phyloP scores from a whole-genome alignment of 2,329 filamentous ascomycete species.

The Fusarium xyrophilum region DNA sequence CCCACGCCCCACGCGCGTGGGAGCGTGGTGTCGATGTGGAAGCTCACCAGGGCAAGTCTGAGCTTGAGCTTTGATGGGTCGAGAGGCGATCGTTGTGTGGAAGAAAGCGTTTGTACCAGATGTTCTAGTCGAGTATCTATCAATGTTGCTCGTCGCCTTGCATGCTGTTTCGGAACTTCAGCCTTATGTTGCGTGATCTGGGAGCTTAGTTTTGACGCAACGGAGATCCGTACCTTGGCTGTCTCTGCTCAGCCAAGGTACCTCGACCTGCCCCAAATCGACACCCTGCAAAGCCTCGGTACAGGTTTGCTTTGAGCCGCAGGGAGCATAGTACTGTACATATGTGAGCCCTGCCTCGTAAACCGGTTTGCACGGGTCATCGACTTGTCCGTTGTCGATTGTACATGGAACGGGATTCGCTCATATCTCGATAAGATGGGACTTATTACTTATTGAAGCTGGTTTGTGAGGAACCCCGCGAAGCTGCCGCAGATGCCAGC shows the following conservation, averaged over 20 bases:
- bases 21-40: conserved; percentile 29
- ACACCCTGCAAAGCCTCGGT: conserved; percentile 8
- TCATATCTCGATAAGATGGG: conserved; percentile 25
- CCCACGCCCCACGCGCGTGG: conserved; percentile 42
- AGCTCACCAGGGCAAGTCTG: conserved; percentile 36
- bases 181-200: conserved; percentile 34
- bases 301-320: conserved; percentile 1
- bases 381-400: conserved; percentile 22
- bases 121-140: conserved; percentile 9
- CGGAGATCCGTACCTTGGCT: conserved; percentile 20
- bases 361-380: conserved; percentile 35
- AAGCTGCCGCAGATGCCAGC: conserved; percentile 22
- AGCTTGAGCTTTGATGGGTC: conserved; percentile 11
- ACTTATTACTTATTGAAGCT: conserved; percentile 21
- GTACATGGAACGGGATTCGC: conserved; percentile 28
- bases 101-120: not conserved
- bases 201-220: conserved; percentile 20
- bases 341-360: not conserved
- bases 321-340: not conserved
- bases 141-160: conserved; percentile 12
- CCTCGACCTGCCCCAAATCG: not conserved
- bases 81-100: not conserved
- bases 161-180: conserved; percentile 25
- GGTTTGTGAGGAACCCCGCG: conserved; percentile 6
- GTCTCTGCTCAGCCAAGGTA: conserved; percentile 2